A percentile compares a stretch with the other conserved stretches of the same genome.
These are phyloP conservation scores for Tolypocladium ophioglossoides DNA, from an alignment of 2,329 filamentous ascomycete genomes.

Conservation along the genomic window DNA sequence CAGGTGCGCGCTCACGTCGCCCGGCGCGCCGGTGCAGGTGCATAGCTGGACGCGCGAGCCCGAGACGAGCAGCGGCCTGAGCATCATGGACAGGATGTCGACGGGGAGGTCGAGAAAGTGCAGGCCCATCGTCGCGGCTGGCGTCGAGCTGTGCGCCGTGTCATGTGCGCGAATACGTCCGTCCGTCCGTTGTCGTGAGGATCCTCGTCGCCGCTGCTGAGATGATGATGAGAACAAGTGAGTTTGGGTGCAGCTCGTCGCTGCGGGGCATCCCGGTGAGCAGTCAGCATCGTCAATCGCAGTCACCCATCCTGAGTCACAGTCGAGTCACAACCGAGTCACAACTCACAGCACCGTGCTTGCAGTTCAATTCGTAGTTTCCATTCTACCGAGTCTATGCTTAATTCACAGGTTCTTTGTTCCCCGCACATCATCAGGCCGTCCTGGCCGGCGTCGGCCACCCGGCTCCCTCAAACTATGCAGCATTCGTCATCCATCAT, in stretches of 20 bases:
- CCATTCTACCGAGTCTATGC: conserved; percentile 28
- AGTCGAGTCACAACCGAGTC: background rate
- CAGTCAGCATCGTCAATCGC: too few relatives aligned
- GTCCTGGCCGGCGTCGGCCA: conserved; percentile 1
- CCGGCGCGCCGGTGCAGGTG: conserved; percentile 12
- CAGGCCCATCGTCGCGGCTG: conserved; percentile 3
- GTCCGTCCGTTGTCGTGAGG: too few relatives aligned
- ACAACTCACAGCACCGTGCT: background rate
- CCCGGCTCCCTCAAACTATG: conserved; percentile 6
- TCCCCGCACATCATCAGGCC: conserved; percentile 8
- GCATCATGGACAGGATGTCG: conserved; percentile 20
- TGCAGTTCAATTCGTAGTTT: conserved; percentile 12
- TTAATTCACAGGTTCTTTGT: conserved; percentile 18
- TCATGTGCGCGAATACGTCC: too few relatives aligned
- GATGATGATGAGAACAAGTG: too few relatives aligned
- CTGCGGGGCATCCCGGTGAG: too few relatives aligned
- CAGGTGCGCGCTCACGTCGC: conserved; percentile 7
- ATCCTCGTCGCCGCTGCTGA: too few relatives aligned
- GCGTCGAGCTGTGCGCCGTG: background rate
- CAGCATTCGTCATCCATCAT: conserved; percentile 16
- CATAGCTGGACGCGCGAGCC: conserved; percentile 15
- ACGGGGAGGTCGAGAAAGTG: conserved; percentile 23
- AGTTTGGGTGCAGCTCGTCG: too few relatives aligned
- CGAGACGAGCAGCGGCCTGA: conserved; percentile 17
- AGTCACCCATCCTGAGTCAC: too few relatives aligned